Evolutionary conservation across 129 eudicot species (phyloP), one percentile per base, ranked within the genome.

Genomic region (Flaveria linearis): DNA sequence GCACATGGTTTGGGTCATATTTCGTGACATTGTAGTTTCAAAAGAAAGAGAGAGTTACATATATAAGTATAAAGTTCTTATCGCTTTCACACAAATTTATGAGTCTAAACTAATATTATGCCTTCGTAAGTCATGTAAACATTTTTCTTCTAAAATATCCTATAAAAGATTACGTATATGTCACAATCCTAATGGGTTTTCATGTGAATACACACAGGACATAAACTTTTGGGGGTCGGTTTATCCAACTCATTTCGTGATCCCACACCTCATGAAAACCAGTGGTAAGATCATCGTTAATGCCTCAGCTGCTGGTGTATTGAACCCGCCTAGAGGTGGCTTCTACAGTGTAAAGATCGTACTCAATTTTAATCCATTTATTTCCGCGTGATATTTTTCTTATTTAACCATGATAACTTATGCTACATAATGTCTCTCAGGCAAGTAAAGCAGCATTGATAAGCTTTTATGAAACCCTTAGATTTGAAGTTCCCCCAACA

Each of bases 181-280:
- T 30, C 4, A 30, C 36, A 30, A 30, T 30, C 4, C 36, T 30
- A 30, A 30, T 30, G 36, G 36, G 36, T 36, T 36, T 5, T 36
- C 41, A 5, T 36, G 1, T 36, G 41, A 36, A 5, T 45, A 45
- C 50, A 10, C 13, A 2, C 80, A 84, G 88, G 76, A 81, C 66
- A 68, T 72, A 56, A 84, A 84, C 76, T 85, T 85, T 26, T 85
- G 86, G 88, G 88, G 88, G 17, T 77, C 88, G 0, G 72, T 85
- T 67, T 85, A 85, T 68, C 79, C 86, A 16, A 81, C 86, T 42
- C 68, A 85, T 49, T 85, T 72, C 6, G 88, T 86, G 7, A 62
- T 81, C 39, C 88, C 88, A n/a, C 75, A 81, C 63, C 83, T 85
- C 7, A 74, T 41, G 61, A 81, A 79, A 69, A 77, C 81, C 66